Base-by-base conservation (phyloP, 805 yeast genomes). In the Saccharomycopsis schoenii region DNA sequence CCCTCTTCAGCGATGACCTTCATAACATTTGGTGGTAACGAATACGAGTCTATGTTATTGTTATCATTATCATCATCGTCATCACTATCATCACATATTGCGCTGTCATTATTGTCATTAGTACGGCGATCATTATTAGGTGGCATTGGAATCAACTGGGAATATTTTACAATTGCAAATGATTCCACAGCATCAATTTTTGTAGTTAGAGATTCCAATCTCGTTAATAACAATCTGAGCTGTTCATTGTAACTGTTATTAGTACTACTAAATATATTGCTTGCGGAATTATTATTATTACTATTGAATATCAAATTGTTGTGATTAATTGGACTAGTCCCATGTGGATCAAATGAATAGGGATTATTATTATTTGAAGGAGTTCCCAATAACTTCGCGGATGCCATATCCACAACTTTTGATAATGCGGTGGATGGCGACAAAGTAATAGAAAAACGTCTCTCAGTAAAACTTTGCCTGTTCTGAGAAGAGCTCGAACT, bases 91-190 rank as follows among this genome's bases (percentile, higher is more conserved):
- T 66, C 66, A 56, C 65, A 67, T 51, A 61, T 61, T 29, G 62
- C 61, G 21, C 64, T 59, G 19, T 65, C 59, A 9, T 69, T 60
- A 2, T 71, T 68, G 10, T 21, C 14, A 10, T 15, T 47, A 15
- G 10, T 19, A 19, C 29, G 14, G 11, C 21, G 52, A 11, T 19
- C 34, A 12, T 47, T 24, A n/a, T 74, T 73, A 15, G 75, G 75
- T 1, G 89, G 86, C 29, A 84, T 76, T 10, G 97, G 97, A 42
- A 87, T 82, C 66, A 92, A 76, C 74, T 93, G 97, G 51, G 86
- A 79, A 68, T 86, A 89, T 72, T 94, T 94, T 34, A 90, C 91
- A 66, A 91, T 97, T 0, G 97, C 98, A 75, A 86, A 91, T 39
- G 90, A 77, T 65, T 85, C 84, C 21, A 94, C 84, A 0, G 96